phyloP scores from a whole-genome alignment of 2,329 filamentous ascomycete species.

The Neofusicoccum ribis region DNA sequence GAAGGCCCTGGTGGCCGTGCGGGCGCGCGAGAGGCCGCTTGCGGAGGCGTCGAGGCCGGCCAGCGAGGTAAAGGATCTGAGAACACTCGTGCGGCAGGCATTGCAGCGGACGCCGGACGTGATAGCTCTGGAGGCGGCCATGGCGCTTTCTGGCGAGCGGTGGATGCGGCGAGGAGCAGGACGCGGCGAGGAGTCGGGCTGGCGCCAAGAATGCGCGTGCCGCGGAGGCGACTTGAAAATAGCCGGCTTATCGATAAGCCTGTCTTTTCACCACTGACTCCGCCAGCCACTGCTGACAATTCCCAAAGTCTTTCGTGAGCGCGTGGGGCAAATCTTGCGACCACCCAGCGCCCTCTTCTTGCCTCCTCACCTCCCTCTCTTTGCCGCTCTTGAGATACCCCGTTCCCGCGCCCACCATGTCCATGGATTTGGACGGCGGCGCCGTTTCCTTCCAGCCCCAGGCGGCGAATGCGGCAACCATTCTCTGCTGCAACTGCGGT shows the following conservation, averaged over 20 bases:
- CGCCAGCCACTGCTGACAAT: slow-evolving; percentile 12
- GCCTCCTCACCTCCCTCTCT: not conserved
- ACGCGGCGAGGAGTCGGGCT: not conserved
- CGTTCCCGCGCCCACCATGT: slow-evolving; percentile 17
- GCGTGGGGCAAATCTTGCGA: slow-evolving; percentile 11
- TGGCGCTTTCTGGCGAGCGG: slow-evolving; percentile 17
- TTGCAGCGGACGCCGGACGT: slow-evolving; percentile 29
- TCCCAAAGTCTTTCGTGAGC: slow-evolving; percentile 8
- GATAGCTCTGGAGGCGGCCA: slow-evolving; percentile 28
- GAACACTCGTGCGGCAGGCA: slow-evolving; percentile 24
- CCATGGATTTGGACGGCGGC: slow-evolving; percentile 43
- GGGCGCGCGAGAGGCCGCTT: not conserved
- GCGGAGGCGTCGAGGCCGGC: slow-evolving; percentile 7
- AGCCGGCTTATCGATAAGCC: slow-evolving; percentile 14
- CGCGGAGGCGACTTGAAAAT: not conserved
- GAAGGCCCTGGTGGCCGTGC: slow-evolving; percentile 11
- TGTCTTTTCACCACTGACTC: slow-evolving; percentile 3
- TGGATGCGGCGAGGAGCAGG: not conserved
- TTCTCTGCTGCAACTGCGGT: slow-evolving; percentile 97
- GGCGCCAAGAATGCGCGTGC: not conserved
- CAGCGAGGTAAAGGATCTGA: not conserved
- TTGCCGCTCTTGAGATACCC: slow-evolving; percentile 11
- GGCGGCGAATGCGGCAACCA: slow-evolving; percentile 58
- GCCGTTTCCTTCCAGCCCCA: slow-evolving; percentile 42
- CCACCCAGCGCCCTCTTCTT: not conserved